These are phyloP conservation scores for Anthoceros angustus DNA, from an alignment of 225 moss, liverwort and hornwort genomes.

Conservation along the genomic window DNA sequence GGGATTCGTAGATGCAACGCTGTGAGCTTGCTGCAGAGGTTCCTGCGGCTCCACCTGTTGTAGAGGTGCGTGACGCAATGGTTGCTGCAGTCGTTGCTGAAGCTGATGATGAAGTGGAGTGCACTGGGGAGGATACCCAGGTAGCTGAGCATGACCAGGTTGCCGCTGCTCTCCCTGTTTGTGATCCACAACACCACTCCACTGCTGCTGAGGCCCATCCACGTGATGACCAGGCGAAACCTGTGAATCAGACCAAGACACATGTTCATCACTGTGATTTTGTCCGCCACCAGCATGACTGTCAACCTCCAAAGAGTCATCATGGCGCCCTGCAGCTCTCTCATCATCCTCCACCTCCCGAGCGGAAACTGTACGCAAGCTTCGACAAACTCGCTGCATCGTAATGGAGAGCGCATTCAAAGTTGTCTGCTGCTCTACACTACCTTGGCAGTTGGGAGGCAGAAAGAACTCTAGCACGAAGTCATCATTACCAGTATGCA, in stretches of 20 bases:
- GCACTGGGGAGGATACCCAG: neutral
- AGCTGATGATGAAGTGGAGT: neutral
- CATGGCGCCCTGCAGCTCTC: conserved; percentile 5
- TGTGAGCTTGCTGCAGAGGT: neutral
- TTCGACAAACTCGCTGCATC: conserved; percentile 84
- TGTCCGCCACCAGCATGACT: neutral
- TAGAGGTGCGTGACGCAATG: neutral
- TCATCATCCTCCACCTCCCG: conserved; percentile 85
- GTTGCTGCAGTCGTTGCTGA: neutral
- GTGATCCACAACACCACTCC: neutral
- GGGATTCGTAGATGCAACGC: neutral
- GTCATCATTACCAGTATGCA: conserved; percentile 83
- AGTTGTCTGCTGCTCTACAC: conserved; percentile 66
- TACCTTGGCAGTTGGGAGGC: conserved; percentile 49
- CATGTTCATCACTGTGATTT: neutral
- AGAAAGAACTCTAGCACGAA: conserved; percentile 94
- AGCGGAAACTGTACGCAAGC: conserved; percentile 77
- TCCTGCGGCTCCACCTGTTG: neutral
- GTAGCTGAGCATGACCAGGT: neutral
- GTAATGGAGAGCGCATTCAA: conserved; percentile 81
- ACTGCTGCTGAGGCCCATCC: neutral
- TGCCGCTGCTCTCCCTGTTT: neutral
- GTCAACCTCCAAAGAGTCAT: neutral
- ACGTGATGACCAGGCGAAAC: neutral
- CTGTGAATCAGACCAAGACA: neutral